A percentile compares a stretch with the other conserved stretches of the same genome.
Conservation (phyloP, 345 rosid genomes). For the Pseudoturritis turrita region DNA sequence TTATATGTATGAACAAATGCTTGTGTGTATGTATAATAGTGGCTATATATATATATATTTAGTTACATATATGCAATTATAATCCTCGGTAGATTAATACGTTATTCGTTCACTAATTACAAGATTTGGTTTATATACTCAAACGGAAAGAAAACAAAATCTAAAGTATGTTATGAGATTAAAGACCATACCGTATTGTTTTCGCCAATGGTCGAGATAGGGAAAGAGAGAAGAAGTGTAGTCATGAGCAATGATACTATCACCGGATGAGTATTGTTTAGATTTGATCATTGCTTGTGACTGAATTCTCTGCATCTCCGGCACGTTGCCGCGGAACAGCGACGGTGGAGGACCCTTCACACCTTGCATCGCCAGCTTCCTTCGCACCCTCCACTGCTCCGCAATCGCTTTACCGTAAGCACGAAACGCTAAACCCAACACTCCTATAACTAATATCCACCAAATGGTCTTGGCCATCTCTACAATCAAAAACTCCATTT, state of each 20-base stretch:
- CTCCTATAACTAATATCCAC: slow-evolving; percentile 19
- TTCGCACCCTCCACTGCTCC: slow-evolving; percentile 26
- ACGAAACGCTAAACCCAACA: slow-evolving; percentile 19
- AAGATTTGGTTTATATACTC: neutral
- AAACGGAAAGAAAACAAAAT: neutral
- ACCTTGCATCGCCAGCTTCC: slow-evolving; percentile 56
- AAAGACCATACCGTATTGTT: slow-evolving; percentile 53
- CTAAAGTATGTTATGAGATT: neutral
- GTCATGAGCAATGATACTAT: slow-evolving; percentile 54
- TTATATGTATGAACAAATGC: neutral
- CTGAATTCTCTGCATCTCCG: slow-evolving; percentile 64
- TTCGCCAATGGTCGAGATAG: slow-evolving; percentile 69
- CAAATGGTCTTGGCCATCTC: slow-evolving; percentile 21
- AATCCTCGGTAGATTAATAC: neutral
- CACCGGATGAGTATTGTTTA: slow-evolving; percentile 15
- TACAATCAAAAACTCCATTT: slow-evolving; percentile 20
- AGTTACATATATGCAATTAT: neutral
- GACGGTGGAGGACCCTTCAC: slow-evolving; percentile 64
- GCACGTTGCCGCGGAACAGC: slow-evolving; percentile 51
- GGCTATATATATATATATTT: neutral
- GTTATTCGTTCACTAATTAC: neutral
- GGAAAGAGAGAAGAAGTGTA: slow-evolving; percentile 75
- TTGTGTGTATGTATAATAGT: neutral
- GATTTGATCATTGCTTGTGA: slow-evolving; percentile 8
- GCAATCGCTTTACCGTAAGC: slow-evolving; percentile 23